Conservation (phyloP, 371 early-diverging fungal genomes). For the Lichtheimia ramosa region DNA sequence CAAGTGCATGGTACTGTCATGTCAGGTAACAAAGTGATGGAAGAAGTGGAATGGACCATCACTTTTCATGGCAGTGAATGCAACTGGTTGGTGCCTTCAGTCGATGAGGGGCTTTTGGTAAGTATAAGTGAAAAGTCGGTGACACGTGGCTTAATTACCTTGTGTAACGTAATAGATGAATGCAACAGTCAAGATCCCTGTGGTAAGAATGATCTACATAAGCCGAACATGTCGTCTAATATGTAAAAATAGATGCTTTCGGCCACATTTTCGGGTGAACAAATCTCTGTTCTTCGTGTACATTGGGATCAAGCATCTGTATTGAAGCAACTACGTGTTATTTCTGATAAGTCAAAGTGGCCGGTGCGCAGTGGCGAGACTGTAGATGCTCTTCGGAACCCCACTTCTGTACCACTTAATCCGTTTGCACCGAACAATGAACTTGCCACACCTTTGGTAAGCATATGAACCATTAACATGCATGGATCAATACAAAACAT, state of each 20-base stretch:
- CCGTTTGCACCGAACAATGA: slow-evolving; percentile 19
- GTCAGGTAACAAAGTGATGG: slow-evolving; percentile 27
- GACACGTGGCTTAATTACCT: slow-evolving; percentile 16
- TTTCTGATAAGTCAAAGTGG: slow-evolving; percentile 30
- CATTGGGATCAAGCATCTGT: slow-evolving; percentile 52
- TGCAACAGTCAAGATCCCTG: slow-evolving; percentile 31
- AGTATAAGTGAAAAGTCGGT: slow-evolving; percentile 1
- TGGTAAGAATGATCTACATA: slow-evolving; percentile 21
- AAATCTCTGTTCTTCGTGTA: slow-evolving; percentile 34
- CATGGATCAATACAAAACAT: not conserved
- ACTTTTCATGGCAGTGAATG: slow-evolving; percentile 38
- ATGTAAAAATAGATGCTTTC: slow-evolving; percentile 32
- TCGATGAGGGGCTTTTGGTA: slow-evolving; percentile 28
- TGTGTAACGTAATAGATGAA: slow-evolving; percentile 25
- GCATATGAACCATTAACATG: not conserved
- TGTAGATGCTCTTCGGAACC: slow-evolving; percentile 25
- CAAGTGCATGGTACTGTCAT: slow-evolving; percentile 31
- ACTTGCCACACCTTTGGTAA: slow-evolving; percentile 20
- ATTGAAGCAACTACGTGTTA: slow-evolving; percentile 38
- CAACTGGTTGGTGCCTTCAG: slow-evolving; percentile 38
- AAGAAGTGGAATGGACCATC: slow-evolving; percentile 44
- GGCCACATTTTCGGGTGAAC: slow-evolving; percentile 28
- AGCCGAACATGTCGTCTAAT: too few relatives aligned
- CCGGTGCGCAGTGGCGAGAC: slow-evolving; percentile 41
- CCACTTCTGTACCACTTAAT: slow-evolving; percentile 16